Evolutionary conservation across 1,139 yeast species (phyloP).

Genomic region (Magnusiomyces suaveolens): DNA sequence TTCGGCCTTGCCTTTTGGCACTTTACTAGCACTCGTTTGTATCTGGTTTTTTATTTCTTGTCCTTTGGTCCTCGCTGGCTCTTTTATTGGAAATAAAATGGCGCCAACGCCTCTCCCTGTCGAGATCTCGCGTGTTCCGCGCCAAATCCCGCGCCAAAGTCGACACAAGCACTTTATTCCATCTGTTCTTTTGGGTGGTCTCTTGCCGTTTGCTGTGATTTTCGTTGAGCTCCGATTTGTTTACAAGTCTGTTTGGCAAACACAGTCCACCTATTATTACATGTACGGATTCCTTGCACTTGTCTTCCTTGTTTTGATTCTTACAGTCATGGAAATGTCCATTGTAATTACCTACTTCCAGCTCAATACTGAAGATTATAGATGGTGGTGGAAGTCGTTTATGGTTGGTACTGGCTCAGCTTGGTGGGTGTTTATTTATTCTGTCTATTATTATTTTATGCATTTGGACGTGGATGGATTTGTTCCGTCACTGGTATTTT

Average conservation of each 20-base stretch:
- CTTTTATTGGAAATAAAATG: constrained; percentile 44
- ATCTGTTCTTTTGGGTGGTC: constrained; percentile 42
- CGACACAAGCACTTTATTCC: constrained; percentile 28
- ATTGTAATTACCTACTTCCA: constrained; percentile 59
- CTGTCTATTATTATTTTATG: constrained; percentile 53
- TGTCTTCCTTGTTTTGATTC: constrained; percentile 48
- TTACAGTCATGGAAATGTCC: constrained; percentile 65
- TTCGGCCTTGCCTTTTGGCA: constrained; percentile 66
- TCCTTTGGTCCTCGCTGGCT: constrained; percentile 70
- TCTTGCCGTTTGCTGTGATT: constrained; percentile 70
- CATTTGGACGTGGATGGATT: constrained; percentile 39
- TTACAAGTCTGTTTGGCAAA: constrained; percentile 71
- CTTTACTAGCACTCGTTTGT: constrained; percentile 48
- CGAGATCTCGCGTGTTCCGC: constrained; percentile 29
- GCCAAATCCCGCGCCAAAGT: constrained; percentile 37
- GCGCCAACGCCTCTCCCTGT: constrained; percentile 28
- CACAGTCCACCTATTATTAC: constrained; percentile 67
- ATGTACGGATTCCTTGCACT: constrained; percentile 69
- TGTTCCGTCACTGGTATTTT: constrained; percentile 59
- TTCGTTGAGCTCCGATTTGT: constrained; percentile 69
- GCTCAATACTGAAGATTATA: constrained; percentile 51
- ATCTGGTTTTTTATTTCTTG: constrained; percentile 57
- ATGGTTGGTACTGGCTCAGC: constrained; percentile 62
- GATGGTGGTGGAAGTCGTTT: constrained; percentile 84
- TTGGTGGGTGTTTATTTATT: constrained; percentile 58